Base-by-base conservation (phyloP, 441 rosid species). In the Macaranga tanarius region DNA sequence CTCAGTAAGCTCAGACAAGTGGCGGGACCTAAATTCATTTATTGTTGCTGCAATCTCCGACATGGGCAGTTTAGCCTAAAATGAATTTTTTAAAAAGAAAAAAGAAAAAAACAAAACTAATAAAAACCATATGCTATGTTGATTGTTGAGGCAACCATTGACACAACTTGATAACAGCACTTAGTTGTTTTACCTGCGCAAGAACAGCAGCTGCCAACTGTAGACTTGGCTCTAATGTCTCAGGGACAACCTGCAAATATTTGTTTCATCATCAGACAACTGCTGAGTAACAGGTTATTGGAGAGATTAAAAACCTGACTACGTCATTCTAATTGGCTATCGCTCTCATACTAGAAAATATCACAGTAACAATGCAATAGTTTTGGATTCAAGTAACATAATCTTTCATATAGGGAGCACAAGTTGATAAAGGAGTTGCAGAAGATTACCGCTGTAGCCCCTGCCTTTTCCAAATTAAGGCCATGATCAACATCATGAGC, bases 161-260 rank as follows among this genome's bases (percentile, higher is more conserved):
- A 54, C 28, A 25, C 23, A n/a, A 54, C 58, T 26, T 38, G 17
- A 11, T 25, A 2, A 61, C 22, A 16, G 23, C 61, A 70, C n/a
- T 70, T 62, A 42, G 38, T 31, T 73, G 40, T 26, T 72, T 71
- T 84, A 92, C 99, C 97, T 92, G 96, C 19, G 98, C 96, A 76
- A 95, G 98, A 83, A 95, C 99, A 76, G 97, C 99, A 67, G 99
- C 96, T 52, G 98, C 99, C 84, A 95, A 87, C 81, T 95, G 99
- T 65, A 95, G 88, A 85, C 99, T 95, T 72, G 99, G 98, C 83
- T 92, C 99, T 88, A 91, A 82, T 54, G 95, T 89, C 88, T 92
- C 99, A 19, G 99, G 99, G 55, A 95, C 99, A 84, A 95, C 99
- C 99, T 95, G 76, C 47, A 9, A 73, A 75, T 13, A 67, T 71